Evolutionary conservation across 768 basidiomycete genomes (phyloP).

Genomic region (Panellus pusillus): DNA sequence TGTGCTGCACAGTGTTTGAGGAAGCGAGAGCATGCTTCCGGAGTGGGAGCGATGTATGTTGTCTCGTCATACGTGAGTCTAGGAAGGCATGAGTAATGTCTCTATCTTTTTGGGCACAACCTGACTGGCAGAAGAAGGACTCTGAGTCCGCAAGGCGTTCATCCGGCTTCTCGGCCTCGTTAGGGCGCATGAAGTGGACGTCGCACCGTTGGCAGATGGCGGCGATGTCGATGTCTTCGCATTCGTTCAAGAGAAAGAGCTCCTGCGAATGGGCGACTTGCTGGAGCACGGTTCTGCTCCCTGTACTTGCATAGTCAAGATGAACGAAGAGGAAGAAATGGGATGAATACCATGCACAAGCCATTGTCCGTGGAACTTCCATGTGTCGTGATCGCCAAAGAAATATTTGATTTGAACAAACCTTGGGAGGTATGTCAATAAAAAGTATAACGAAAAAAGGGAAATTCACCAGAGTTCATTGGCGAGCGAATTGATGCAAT

Average conservation of each 20-base stretch:
- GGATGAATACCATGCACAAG: slow-evolving; percentile 52
- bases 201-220: slow-evolving; percentile 62
- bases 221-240: slow-evolving; percentile 54
- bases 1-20: slow-evolving; percentile 24
- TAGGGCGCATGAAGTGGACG: slow-evolving; percentile 39
- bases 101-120: not conserved
- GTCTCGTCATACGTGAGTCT: slow-evolving; percentile 56
- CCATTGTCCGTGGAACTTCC: slow-evolving; percentile 75
- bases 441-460: not conserved
- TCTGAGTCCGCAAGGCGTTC: slow-evolving; percentile 34
- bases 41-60: slow-evolving; percentile 44
- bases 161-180: slow-evolving; percentile 49
- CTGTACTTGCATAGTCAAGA: not conserved
- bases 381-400: slow-evolving; percentile 38
- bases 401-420: slow-evolving; percentile 71
- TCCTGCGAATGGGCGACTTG: slow-evolving; percentile 65
- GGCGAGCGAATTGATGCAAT: slow-evolving; percentile 55
- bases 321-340: not conserved
- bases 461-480: slow-evolving; percentile 59
- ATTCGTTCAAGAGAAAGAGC: slow-evolving; percentile 55
- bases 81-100: slow-evolving; percentile 2
- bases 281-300: slow-evolving; percentile 59
- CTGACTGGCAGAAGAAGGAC: slow-evolving; percentile 54
- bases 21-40: slow-evolving; percentile 30
- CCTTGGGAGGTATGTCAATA: slow-evolving; percentile 38